Base-by-base conservation (phyloP, 352 stramenopile species). In the Globisporangium apiculatum region DNA sequence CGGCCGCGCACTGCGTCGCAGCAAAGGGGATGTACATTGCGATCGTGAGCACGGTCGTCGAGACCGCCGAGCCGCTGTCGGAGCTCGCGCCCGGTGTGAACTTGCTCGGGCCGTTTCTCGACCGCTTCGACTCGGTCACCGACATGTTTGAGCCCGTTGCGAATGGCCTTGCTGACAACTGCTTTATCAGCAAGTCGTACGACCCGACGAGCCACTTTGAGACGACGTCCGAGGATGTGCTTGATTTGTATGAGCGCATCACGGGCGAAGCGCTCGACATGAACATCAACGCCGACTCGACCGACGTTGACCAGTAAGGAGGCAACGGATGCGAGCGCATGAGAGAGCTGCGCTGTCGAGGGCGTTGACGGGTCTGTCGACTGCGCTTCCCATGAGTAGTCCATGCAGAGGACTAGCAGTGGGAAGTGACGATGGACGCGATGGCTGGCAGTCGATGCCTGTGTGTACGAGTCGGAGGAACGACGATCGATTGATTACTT, bases 231-330 rank as follows among this genome's bases (percentile, higher is more conserved):
- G 87, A 98, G 35, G 97, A 99, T 69, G 92, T 99, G 59, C 73
- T 99, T 57, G 86, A 89, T 68, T 72, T 99, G 57, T 99, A 99
- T 85, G 93, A 98, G 79, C 87, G 96, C 62, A 97, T 99, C 60
- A 99, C 96, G 59, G 97, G 97, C 55, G 87, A 98, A 72, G 80
- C 97, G 46, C 78, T 99, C 48, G 96, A 99, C 78, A 98, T 99
- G 89, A 98, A 87, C 74, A 98, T 98, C 73, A 98, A 97, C 76
- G 93, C 93, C 52, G 93, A 98, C 73, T 88, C 85, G 68, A 97
- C 96, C 36, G 92, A 98, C 56, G 88, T 91, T 57, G 93, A 98
- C 68, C 94, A 97, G 72, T 96, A 87, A 86, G 40, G 11, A 43
- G 11, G 40, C 40, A 12, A 43, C 40, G 40, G 40, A 43, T 43